Evolutionary conservation across 345 rosid genomes (phyloP), one percentile per base, ranked within the genome.

Genomic region (Lepidium sativum): DNA sequence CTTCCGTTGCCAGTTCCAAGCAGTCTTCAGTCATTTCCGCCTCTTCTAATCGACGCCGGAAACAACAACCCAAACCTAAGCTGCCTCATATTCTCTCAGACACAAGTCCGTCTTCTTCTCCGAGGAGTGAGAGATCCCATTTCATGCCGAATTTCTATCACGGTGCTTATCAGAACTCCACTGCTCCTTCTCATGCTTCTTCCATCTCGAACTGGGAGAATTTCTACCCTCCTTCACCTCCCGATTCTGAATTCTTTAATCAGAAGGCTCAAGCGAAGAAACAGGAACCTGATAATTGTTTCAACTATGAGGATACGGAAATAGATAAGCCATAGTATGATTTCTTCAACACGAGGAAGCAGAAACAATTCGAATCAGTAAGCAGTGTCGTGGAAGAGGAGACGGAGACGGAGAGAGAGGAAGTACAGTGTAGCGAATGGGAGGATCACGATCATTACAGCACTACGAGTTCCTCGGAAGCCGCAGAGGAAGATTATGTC

Each of bases 161-260:
- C 4, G 75, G 82, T 5, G 91, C 96, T 64, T 83, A 76, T 43
- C 91, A 82, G 74, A 73, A 83, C 63, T 84, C 92, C 2, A 78
- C 80, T 60, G 87, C 98, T 21, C 96, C 96, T 6, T 92, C 98
- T 0, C 97, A 89, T 45, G 65, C 96, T 1, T 92, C 98, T 51
- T 92, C 98, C 29, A 79, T 83, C 6, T 92, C 97, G 98, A 87
- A 92, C 76, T 92, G 98, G 98, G 98, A 92, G 49, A 86, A 89
- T 60, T 86, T 89, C 70, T 79, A 74, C 64, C 98, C 98, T 74
- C 98, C 98, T 1, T 92, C 98, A 0, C 98, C 98, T 33, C 98
- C 98, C 0, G 90, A 81, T 73, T 92, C 98, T 13, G 98, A 89
- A 18, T 89, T 73, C 80, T 89, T 87, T 75, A 59, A 83, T 1